Base-by-base conservation (phyloP, 495 filamentous ascomycete species). In the Penicillium goetzii region DNA sequence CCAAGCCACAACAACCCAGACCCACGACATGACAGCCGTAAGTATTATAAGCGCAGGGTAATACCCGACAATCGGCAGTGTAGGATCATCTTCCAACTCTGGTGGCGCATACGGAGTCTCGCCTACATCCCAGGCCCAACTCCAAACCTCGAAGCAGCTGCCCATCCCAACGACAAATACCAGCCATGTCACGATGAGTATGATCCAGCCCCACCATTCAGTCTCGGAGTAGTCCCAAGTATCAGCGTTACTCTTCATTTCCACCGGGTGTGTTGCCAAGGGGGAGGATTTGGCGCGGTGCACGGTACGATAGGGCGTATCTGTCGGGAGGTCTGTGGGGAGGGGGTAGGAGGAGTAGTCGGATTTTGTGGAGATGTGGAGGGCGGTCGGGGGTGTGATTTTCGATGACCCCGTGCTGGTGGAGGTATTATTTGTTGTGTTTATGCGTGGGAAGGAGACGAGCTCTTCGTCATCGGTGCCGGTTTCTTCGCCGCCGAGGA, bases 71-170 rank as follows among this genome's bases (percentile, higher is more conserved):
- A 99, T 97, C 14, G 95, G 95, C 61, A 97, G 76, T 1, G 93
- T 97, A 3, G 90, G 88, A 79, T 97, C 93, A 78, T 97, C 92
- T 72, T 97, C 92, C 45, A 97, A 81, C 74, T 97, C 93, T 7
- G 92, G 91, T 38, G 95, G 93, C 58, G 93, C 93, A 72, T 96
- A 93, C 0, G 93, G 93, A 19, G 92, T 97, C 72, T 92, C 92
- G n/a, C 92, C 93, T 8, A 97, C 94, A 79, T 97, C 95, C 95
- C 95, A 98, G 0, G 95, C 94, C 95, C 95, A 99, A 74, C 88
- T 95, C 95, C 95, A 99, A n/a, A 97, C 88, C n/a, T 89, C 95
- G 17, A 97, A 84, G 72, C 93, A 97, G 41, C 89, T 93, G 32
- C 95, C 95, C 88, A 98, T 97, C 28, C 95, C 95, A 1, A 93